A percentile compares a stretch with the other conserved stretches of the same genome.
phyloP scores from a whole-genome alignment of 805 yeast species.

The Myxozyma kluyveri region DNA sequence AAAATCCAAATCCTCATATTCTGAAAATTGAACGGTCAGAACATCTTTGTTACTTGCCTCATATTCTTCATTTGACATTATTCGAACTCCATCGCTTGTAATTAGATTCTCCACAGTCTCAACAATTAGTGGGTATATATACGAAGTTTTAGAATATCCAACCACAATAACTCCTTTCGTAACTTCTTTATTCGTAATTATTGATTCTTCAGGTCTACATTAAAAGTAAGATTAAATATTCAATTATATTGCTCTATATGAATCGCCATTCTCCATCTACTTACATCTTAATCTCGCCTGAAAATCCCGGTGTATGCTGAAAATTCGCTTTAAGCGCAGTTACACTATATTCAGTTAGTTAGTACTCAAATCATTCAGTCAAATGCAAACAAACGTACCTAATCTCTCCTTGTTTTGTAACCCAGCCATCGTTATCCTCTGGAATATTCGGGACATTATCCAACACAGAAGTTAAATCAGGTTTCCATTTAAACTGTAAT shows the following conservation, averaged over 20 bases:
- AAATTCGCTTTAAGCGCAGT: conserved; percentile 74
- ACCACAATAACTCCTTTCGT: conserved; percentile 26
- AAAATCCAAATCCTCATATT: conserved; percentile 82
- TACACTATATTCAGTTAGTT: conserved; percentile 42
- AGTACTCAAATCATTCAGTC: neutral
- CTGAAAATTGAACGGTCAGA: conserved; percentile 87
- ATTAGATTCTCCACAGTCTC: conserved; percentile 37
- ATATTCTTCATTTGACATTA: conserved; percentile 31
- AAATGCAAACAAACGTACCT: conserved; percentile 42
- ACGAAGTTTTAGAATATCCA: conserved; percentile 41
- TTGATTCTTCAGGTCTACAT: conserved; percentile 58
- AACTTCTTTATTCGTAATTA: neutral
- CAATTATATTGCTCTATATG: neutral
- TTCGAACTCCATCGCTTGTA: conserved; percentile 40
- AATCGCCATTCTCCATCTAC: neutral
- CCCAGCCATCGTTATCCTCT: conserved; percentile 65
- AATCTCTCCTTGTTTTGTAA: conserved; percentile 60
- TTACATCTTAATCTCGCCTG: no score
- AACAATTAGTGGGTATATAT: conserved; percentile 44
- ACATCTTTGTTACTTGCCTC: conserved; percentile 45
- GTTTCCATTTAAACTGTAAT: conserved; percentile 70
- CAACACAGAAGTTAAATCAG: conserved; percentile 71
- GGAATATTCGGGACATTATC: conserved; percentile 46
- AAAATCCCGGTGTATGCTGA: conserved; percentile 49
- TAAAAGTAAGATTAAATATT: conserved; percentile 5